Percentiles rank a stretch among this genome's conserved stretches.
Evolutionary conservation across 305 asterid species (phyloP).

Genomic region (Plantago coronopus): DNA sequence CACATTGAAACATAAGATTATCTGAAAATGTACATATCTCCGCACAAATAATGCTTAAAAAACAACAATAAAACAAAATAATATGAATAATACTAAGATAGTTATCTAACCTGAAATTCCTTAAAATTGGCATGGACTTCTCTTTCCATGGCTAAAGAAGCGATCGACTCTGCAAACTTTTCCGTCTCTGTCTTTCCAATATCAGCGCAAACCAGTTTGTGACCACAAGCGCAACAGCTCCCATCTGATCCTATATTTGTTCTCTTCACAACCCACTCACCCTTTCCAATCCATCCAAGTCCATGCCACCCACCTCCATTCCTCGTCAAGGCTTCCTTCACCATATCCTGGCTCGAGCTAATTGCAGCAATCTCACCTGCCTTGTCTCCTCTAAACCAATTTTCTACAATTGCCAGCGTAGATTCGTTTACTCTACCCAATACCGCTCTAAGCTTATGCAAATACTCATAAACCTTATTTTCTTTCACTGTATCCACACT

Average conservation of each 20-base stretch:
- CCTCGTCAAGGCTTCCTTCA: slow-evolving; percentile 47
- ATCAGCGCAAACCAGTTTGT: slow-evolving; percentile 76
- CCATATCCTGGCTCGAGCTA: slow-evolving; percentile 35
- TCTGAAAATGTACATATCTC: background rate
- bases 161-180: slow-evolving; percentile 65
- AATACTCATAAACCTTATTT: slow-evolving; percentile 69
- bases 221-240: slow-evolving; percentile 49
- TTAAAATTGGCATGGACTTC: slow-evolving; percentile 65
- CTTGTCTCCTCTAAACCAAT: slow-evolving; percentile 60
- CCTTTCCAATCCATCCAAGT: slow-evolving; percentile 85
- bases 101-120: slow-evolving; percentile 68
- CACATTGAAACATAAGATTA: background rate
- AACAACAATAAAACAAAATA: background rate
- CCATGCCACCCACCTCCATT: slow-evolving; percentile 99
- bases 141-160: slow-evolving; percentile 81
- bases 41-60: slow-evolving; percentile 7
- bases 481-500: slow-evolving; percentile 53
- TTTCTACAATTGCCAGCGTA: slow-evolving; percentile 53
- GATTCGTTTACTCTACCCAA: slow-evolving; percentile 47
- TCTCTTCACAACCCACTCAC: slow-evolving; percentile 61
- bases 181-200: slow-evolving; percentile 67
- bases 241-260: slow-evolving; percentile 51
- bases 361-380: slow-evolving; percentile 47
- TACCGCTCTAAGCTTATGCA: slow-evolving; percentile 67
- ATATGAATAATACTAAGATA: background rate